Evolutionary conservation across 2,329 filamentous ascomycete species (phyloP).

Genomic region (Aureobasidium sp.): DNA sequence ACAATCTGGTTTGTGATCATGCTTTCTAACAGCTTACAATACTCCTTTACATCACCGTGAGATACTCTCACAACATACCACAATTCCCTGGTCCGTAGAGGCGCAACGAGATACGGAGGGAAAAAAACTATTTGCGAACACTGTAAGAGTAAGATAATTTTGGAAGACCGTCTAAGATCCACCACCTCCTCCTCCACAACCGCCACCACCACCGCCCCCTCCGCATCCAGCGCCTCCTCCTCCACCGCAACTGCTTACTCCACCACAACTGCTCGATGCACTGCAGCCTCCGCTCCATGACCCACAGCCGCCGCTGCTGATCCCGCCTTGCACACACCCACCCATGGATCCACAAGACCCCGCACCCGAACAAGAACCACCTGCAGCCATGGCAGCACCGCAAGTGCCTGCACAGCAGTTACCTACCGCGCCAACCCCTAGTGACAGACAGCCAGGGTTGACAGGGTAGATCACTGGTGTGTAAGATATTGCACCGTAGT

Average conservation of each 20-base stretch:
- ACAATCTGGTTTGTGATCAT: too few relatives aligned
- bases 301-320: too few relatives aligned
- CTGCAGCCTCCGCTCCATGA: too few relatives aligned
- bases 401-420: conserved; percentile 44
- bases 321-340: conserved; percentile 32
- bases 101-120: too few relatives aligned
- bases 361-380: conserved; percentile 36
- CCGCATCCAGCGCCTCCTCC: conserved; percentile 35
- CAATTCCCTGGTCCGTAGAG: too few relatives aligned
- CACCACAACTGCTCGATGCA: conserved; percentile 25
- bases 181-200: conserved; percentile 8
- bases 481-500: conserved; percentile 32
- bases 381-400: conserved; percentile 32
- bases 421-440: conserved; percentile 34
- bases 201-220: conserved; percentile 32
- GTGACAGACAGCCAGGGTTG: conserved; percentile 40
- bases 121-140: too few relatives aligned
- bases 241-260: conserved; percentile 24
- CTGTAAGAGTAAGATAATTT: not conserved
- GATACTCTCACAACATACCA: too few relatives aligned
- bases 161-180: not conserved
- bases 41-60: too few relatives aligned
- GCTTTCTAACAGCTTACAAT: too few relatives aligned
- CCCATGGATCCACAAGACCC: conserved; percentile 33
- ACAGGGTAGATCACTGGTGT: conserved; percentile 33